These are phyloP conservation scores for Botrytis fabae DNA, from an alignment of 2,329 filamentous ascomycete species.

Conservation along the genomic window DNA sequence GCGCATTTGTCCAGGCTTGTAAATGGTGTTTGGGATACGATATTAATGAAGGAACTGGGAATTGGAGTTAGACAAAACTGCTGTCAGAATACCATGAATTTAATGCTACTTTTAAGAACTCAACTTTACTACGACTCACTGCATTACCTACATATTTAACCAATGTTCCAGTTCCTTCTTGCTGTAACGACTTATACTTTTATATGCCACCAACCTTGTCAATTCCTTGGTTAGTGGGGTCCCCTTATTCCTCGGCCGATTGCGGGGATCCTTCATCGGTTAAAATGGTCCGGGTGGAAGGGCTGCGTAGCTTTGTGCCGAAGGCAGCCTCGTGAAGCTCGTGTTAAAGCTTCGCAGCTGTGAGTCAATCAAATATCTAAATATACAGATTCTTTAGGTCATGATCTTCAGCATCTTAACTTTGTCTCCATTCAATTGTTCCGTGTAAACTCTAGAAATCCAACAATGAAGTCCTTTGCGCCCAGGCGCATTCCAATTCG, in stretches of 20 bases:
- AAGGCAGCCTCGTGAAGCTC: slow-evolving; percentile 15
- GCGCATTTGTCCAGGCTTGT: not conserved
- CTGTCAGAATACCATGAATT: slow-evolving; percentile 15
- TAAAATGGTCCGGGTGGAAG: slow-evolving; percentile 4
- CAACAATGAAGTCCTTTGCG: slow-evolving; percentile 35
- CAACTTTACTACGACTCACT: not conserved
- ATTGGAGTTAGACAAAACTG: slow-evolving; percentile 23
- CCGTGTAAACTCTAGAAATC: not conserved
- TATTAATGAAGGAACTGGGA: slow-evolving; percentile 13
- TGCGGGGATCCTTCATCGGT: slow-evolving; percentile 15
- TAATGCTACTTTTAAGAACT: not conserved
- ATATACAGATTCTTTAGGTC: not conserved
- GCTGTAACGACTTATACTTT: not conserved
- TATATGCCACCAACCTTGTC: not conserved
- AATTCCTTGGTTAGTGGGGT: not conserved
- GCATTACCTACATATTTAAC: not conserved
- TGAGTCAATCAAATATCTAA: not conserved
- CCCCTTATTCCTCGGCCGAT: not conserved
- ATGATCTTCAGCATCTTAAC: not conserved
- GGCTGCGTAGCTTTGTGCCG: slow-evolving; percentile 7
- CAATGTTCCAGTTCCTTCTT: not conserved
- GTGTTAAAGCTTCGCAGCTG: not conserved
- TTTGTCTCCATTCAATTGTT: not conserved
- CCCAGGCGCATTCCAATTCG: slow-evolving; percentile 27
- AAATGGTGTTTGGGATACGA: slow-evolving; percentile 18